Evolutionary conservation across 208 protist genomes (phyloP).

Genomic region (Leishmania aethiopica): DNA sequence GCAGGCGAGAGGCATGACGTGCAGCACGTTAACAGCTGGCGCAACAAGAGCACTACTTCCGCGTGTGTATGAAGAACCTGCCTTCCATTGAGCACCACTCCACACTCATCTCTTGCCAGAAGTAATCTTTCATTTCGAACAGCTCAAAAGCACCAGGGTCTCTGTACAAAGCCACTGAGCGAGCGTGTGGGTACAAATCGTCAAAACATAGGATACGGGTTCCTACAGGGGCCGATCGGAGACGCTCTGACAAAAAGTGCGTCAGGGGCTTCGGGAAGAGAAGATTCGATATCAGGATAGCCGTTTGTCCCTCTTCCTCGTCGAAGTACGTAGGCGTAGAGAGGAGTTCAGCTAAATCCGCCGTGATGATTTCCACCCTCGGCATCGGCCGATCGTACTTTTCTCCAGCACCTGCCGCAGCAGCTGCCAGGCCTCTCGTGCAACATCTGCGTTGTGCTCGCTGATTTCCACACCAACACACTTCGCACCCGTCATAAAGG

Average conservation of each 20-base stretch:
- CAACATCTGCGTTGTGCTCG: conserved; percentile 63
- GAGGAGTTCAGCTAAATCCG: conserved; percentile 62
- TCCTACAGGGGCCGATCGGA: conserved; percentile 47
- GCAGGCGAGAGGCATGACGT: conserved; percentile 1
- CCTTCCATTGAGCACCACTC: conserved; percentile 77
- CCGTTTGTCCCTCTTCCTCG: conserved; percentile 43
- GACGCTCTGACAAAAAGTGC: conserved; percentile 75
- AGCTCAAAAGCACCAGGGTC: conserved; percentile 78
- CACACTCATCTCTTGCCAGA: conserved; percentile 70
- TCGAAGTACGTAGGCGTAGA: conserved; percentile 42
- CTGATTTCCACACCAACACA: conserved; percentile 87
- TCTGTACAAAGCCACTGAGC: conserved; percentile 54
- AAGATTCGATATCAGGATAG: conserved; percentile 81
- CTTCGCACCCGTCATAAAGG: conserved; percentile 62
- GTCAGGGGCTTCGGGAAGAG: conserved; percentile 72
- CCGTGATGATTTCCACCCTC: conserved; percentile 69
- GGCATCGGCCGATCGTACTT: conserved; percentile 49
- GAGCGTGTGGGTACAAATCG: conserved; percentile 77
- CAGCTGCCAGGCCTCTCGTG: conserved; percentile 51
- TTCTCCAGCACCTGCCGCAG: conserved; percentile 45
- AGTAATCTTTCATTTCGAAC: conserved; percentile 82
- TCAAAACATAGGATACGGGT: conserved; percentile 82
- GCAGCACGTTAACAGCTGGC: conserved; percentile 15
- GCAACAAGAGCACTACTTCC: conserved; percentile 14
- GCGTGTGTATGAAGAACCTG: conserved; percentile 65